Evolutionary conservation across 371 early-diverging fungal genomes (phyloP), one percentile per base, ranked within the genome.

Genomic region (Chytridiales sp.): DNA sequence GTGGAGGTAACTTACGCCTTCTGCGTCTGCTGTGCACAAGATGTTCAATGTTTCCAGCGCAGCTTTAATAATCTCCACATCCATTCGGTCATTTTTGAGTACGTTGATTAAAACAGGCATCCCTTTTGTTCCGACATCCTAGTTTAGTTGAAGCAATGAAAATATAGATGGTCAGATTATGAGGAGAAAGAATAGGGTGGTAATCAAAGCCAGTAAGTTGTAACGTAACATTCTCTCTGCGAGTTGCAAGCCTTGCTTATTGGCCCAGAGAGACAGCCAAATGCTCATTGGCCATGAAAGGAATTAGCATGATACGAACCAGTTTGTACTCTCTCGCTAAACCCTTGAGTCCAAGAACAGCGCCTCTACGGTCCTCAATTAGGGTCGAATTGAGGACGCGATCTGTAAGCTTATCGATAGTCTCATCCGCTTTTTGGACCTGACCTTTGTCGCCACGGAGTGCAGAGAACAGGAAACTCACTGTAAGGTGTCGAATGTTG

Each of bases 301-400:
- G 34, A 11, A 32, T 9, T 13, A 15, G 21, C 11, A 34, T 1
- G 38, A n/a, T 15, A 43, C 72, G 22, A 74, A 88, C 90, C 74
- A 78, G 67, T 59, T 80, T 78, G 76, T 85, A 89, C 38, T 96
- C 93, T 42, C 90, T 72, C 6, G 91, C 83, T 35, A 95, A 81
- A 0, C 92, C 92, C 61, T 92, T 92, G 43, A 97, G 73, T 4
- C 89, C 87, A 30, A 88, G 79, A 3, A 94, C 90, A 4, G 92
- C 91, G 2, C 93, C 92, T 41, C 94, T 75, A 50, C 91, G 74
- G 74, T 97, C 97, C 67, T 96, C 95, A 26, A 91, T 66, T 24
- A 93, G 77, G 4, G 92, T 91, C 3, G 92, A 85, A 41, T 90
- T 85, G 54, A 80, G 82, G 27, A 92, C 85, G 46, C 95, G 84